Evolutionary conservation across 352 stramenopile species (phyloP), one percentile per base, ranked within the genome.

Genomic region (Pythium phragmiticola): DNA sequence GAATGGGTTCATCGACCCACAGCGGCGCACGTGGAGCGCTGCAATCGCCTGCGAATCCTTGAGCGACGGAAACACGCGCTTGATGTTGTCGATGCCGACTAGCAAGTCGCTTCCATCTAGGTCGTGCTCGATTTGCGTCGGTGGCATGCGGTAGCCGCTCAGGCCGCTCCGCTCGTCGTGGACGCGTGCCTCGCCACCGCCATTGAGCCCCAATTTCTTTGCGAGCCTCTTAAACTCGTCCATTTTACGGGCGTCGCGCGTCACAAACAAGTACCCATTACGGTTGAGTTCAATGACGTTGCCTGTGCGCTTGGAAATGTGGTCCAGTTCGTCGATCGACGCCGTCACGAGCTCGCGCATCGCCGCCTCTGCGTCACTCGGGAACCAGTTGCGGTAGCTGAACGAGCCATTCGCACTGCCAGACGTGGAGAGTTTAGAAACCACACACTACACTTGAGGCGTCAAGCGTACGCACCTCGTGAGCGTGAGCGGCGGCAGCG

Each of bases 331-430:
- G 57, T 93, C 77, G 50, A 93, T 90, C 8, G 80, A 90, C 41
- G 82, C 78, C 41, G 79, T 82, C 56, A 90, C 84, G 17, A 92
- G 65, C 63, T 84, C 76, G 47, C 79, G 70, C 73, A 89, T 89
- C 14, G 79, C 73, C 36, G 79, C 74, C 63, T 90, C 81, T 0
- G 76, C 79, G 0, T 87, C 73, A 42, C 81, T 88, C 16, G 84
- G 81, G 68, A 90, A 92, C 84, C 84, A 92, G 66, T 92, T 89
- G 70, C 84, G 81, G 60, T 92, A 92, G 69, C 80, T 89, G 52
- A 90, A 92, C 54, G 83, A 89, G 2, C 83, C 83, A 69, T 89
- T 89, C 9, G 80, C 81, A 66, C 83, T 82, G 36, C 26, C 39
- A 41, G 17, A 39, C 21, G 6, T 9, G n/a, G 3, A 2, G 41